A percentile compares a stretch with the other conserved stretches of the same genome.
Conservation (phyloP, 805 yeast species). For the Sugiyamaella qingdaonensis region DNA sequence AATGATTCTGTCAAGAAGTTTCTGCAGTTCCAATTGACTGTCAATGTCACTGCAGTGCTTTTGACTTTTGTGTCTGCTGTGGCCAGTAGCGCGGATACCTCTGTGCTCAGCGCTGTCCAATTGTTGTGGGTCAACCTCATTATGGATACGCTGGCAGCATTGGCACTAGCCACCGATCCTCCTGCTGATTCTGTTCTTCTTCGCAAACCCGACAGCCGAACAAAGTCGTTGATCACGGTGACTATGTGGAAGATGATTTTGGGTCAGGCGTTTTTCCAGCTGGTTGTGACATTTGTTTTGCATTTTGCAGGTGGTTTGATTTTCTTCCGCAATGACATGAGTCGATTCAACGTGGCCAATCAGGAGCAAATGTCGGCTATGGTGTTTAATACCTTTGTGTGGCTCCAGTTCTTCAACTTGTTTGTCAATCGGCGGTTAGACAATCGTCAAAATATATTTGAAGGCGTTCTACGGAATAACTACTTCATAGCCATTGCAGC, state of each 20-base stretch:
- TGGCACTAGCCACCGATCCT: conserved; percentile 95
- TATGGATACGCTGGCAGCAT: conserved; percentile 97
- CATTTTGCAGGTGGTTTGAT: conserved; percentile 72
- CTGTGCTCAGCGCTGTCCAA: conserved; percentile 96
- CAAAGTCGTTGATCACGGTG: conserved; percentile 71
- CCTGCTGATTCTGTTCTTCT: conserved; percentile 80
- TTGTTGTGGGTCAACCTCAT: conserved; percentile 95
- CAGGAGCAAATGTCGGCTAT: conserved; percentile 65
- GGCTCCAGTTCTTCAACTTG: conserved; percentile 95
- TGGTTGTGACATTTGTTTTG: conserved; percentile 69
- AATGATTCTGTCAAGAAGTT: conserved; percentile 91
- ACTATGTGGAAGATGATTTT: conserved; percentile 99
- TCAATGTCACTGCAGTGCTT: conserved; percentile 92
- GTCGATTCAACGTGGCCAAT: conserved; percentile 38
- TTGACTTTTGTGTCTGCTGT: conserved; percentile 93
- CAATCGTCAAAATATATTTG: conserved; percentile 75
- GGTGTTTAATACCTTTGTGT: conserved; percentile 94
- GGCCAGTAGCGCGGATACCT: conserved; percentile 67
- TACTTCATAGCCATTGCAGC: conserved; percentile 70
- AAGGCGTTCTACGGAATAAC: conserved; percentile 75
- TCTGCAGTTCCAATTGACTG: conserved; percentile 94
- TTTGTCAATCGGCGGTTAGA: conserved; percentile 88
- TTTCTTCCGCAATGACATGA: conserved; percentile 36
- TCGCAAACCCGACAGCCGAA: conserved; percentile 79
- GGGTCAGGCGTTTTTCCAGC: conserved; percentile 78